Percentiles rank a stretch among this genome's conserved stretches.
Evolutionary conservation across 2,329 filamentous ascomycete genomes (phyloP).

Genomic region (Tolypocladium pustulatum): DNA sequence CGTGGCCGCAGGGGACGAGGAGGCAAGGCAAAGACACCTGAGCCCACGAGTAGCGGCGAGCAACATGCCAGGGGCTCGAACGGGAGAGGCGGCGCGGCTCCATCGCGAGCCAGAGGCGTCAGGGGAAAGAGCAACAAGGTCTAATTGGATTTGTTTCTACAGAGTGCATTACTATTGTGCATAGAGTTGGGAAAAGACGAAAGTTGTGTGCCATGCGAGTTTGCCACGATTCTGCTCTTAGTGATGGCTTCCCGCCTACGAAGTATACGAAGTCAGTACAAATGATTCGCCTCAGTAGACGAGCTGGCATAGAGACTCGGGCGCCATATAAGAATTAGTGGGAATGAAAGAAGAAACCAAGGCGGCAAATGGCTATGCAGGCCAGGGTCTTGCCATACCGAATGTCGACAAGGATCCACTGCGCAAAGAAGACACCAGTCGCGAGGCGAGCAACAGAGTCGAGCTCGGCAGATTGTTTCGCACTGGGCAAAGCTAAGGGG

Average conservation of each 20-base stretch:
- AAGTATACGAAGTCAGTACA: not conserved
- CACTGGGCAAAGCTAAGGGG: not conserved
- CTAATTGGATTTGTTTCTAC: not conserved
- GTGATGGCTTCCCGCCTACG: not conserved
- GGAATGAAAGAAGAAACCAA: no score
- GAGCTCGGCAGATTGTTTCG: not conserved
- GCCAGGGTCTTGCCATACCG: no score
- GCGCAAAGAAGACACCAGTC: no score
- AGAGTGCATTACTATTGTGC: not conserved
- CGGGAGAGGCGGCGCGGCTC: slow-evolving; percentile 1
- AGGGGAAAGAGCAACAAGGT: slow-evolving; percentile 3
- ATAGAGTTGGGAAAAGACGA: not conserved
- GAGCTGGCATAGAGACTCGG: not conserved
- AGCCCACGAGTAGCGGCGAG: slow-evolving; percentile 8
- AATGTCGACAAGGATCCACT: no score
- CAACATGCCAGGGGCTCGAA: slow-evolving; percentile 7
- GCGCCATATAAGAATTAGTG: not conserved
- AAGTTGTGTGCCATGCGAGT: not conserved
- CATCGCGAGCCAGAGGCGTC: slow-evolving; percentile 3
- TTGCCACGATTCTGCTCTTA: not conserved
- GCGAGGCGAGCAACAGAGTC: not conserved
- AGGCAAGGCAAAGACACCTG: slow-evolving; percentile 14
- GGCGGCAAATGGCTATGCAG: no score
- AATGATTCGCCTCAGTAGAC: not conserved
- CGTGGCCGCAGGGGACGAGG: slow-evolving; percentile 17